Evolutionary conservation across 139 green algal species (phyloP), one percentile per base, ranked within the genome.

Genomic region (Micractinium conductrix): DNA sequence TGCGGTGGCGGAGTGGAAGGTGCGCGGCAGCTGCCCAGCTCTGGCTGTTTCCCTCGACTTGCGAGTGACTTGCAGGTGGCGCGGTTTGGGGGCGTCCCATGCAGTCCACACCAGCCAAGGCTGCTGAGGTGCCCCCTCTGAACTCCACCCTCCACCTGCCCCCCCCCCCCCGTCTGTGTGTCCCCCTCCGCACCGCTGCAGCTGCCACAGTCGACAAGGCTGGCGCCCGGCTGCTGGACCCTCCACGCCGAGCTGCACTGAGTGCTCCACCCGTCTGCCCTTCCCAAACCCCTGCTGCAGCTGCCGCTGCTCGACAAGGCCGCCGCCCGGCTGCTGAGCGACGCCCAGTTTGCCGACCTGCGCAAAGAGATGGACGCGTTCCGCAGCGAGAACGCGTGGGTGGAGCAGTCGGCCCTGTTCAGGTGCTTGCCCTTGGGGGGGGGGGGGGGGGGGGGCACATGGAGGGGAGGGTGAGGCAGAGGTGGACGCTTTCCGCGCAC

Each of bases 401-500:
- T 99, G 53, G 93, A 98, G 74, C 94, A 98, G 81, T 95, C 91
- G 16, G 97, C 97, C 3, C 81, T 99, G 3, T 99, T 98, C 89
- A 91, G 93, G 78, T 82, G 40, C 22, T 1, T 33, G 28, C 48
- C 48, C 12, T 58, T 10, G 48, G 48, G 48, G 12, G 10, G 48
- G 48, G 10, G 48, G 12, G 12, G 48, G 48, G 14, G 48, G 10
- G 48, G 48, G 12, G 10, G 48, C 48, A 10, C 48, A 58, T 58
- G 48, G 48, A 58, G 12, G 48, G 48, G 12, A 58, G 10, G 48
- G 14, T 58, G 48, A 58, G 48, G 48, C 42, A 21, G 87, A 91
- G 72, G 84, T 94, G 68, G 84, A 86, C 0, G 74, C 68, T 28
- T 97, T 93, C 76, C 58, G 89, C 43, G 35, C 43, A 30, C 80